Evolutionary conservation across 805 yeast genomes (phyloP).

Genomic region (Saccharomycopsis sp.): DNA sequence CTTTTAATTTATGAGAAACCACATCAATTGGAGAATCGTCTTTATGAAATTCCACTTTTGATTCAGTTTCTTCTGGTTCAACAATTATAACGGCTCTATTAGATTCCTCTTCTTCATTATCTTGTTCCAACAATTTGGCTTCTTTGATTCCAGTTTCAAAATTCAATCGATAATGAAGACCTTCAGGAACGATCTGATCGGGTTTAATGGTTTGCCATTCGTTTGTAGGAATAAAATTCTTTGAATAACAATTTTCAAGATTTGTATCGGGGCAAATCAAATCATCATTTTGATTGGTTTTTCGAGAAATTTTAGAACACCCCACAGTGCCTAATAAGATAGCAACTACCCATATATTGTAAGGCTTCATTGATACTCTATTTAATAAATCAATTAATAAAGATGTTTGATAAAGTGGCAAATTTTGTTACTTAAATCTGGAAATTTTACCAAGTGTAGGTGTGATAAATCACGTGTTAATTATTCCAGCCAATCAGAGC

Average conservation of each 20-base stretch:
- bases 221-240: constrained; percentile 46
- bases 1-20: background rate
- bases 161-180: constrained; percentile 49
- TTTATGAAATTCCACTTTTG: no score
- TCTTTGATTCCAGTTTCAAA: constrained; percentile 60
- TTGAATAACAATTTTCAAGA: constrained; percentile 50
- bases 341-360: no score
- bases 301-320: no score
- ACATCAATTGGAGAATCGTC: constrained; percentile 2
- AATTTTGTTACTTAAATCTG: no score
- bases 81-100: constrained; percentile 13
- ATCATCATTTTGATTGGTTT: no score
- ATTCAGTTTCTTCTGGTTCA: background rate
- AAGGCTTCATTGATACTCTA: no score
- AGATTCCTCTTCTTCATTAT: constrained; percentile 13
- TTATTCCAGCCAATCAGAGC: background rate
- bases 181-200: constrained; percentile 74
- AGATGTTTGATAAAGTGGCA: no score
- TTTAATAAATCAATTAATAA: no score
- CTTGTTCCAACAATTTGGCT: constrained; percentile 45
- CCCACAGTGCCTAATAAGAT: no score
- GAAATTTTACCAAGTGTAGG: no score
- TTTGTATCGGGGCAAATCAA: constrained; percentile 33
- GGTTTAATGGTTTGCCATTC: constrained; percentile 63
- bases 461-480: background rate